Percentiles rank a stretch among this genome's conserved stretches.
Evolutionary conservation across 1,284 basidiomycete genomes (phyloP).

Genomic region (Pyrrhoderma lamaoense): DNA sequence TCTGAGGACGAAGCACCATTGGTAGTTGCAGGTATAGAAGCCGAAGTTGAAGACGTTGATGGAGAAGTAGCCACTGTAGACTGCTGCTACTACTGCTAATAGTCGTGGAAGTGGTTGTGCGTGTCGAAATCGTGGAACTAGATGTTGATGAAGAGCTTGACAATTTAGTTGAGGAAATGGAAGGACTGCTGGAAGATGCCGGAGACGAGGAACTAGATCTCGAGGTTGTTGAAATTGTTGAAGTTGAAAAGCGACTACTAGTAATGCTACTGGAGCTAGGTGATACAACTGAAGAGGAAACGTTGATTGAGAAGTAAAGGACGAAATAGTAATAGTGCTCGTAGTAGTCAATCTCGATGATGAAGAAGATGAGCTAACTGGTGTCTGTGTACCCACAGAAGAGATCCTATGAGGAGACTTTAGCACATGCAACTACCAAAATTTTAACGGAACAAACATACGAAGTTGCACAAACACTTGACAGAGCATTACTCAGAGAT

Average conservation of each 20-base stretch:
- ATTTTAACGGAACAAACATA: background rate
- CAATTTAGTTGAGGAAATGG: background rate
- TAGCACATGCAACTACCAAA: no score
- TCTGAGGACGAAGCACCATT: constrained; percentile 6
- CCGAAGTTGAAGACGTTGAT: background rate
- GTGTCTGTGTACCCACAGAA: background rate
- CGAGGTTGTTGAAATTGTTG: background rate
- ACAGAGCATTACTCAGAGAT: background rate
- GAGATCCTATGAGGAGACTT: background rate
- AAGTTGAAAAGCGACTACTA: background rate
- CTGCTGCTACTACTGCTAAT: background rate
- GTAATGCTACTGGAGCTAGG: background rate
- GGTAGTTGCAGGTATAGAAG: background rate
- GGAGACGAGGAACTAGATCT: background rate
- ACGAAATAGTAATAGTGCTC: background rate
- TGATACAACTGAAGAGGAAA: background rate
- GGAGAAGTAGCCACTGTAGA: background rate
- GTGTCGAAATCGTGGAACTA: background rate
- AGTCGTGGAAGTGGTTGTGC: background rate
- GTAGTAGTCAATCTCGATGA: background rate
- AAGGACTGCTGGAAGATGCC: background rate
- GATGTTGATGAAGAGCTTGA: background rate
- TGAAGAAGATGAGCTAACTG: background rate
- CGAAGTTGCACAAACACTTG: constrained; percentile 1
- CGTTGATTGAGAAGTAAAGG: background rate